Percentiles rank a stretch among this genome's conserved stretches.
These are phyloP conservation scores for Ophiocordyceps camponoti-saundersi DNA, from an alignment of 2,329 filamentous ascomycete genomes.

Conservation along the genomic window DNA sequence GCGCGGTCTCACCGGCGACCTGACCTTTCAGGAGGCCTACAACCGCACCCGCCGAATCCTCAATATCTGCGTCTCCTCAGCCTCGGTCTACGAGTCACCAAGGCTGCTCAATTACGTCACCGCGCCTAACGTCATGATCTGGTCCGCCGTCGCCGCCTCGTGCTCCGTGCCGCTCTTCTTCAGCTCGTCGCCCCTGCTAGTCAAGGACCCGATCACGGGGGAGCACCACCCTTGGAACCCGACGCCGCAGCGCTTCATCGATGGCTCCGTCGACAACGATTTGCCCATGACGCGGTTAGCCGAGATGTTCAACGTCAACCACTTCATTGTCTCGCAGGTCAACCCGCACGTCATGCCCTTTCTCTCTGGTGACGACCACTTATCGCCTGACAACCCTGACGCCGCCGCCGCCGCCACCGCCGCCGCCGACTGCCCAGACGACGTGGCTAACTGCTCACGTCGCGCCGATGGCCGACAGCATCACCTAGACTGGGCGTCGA, in stretches of 20 bases:
- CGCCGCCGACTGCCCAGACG: constrained; percentile 11
- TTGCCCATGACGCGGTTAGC: constrained; percentile 77
- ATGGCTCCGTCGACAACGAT: constrained; percentile 89
- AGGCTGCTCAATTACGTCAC: constrained; percentile 83
- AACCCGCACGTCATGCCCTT: constrained; percentile 91
- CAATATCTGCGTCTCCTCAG: constrained; percentile 85
- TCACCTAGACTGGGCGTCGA: constrained; percentile 43
- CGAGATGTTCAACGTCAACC: constrained; percentile 96
- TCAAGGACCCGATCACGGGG: constrained; percentile 71
- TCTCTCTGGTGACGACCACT: constrained; percentile 53
- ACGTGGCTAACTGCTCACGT: constrained; percentile 12
- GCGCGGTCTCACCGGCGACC: constrained; percentile 63
- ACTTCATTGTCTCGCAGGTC: constrained; percentile 94
- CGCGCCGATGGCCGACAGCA: constrained; percentile 11
- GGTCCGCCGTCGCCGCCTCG: constrained; percentile 91
- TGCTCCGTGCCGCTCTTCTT: constrained; percentile 87
- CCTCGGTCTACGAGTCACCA: constrained; percentile 74
- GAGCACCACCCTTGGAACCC: constrained; percentile 72
- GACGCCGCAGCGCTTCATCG: constrained; percentile 72
- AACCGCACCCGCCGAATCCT: constrained; percentile 83
- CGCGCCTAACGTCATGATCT: constrained; percentile 85
- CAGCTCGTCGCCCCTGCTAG: constrained; percentile 57
- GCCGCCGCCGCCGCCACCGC: constrained; percentile 16
- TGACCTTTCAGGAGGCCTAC: constrained; percentile 92
- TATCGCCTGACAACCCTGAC: background rate